Evolutionary conservation across 169 alveolate genomes (phyloP), one percentile per base, ranked within the genome.

Genomic region (Eimeria maxima): DNA sequence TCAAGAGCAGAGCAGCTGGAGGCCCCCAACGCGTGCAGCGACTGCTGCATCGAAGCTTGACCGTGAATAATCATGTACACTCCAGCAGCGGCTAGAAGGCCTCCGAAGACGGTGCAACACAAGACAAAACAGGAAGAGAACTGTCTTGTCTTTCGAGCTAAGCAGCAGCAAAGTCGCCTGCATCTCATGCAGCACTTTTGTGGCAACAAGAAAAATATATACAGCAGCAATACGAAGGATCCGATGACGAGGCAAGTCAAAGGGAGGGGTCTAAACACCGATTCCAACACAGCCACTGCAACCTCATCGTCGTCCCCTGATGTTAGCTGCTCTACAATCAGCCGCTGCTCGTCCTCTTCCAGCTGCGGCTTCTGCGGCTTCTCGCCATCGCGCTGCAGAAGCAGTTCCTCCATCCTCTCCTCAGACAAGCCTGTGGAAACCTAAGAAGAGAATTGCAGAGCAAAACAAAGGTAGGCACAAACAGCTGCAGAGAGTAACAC

Each of bases 1-100:
- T 47, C 89, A 18, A 78, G 65, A 14, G 65, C 89, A 6, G 89
- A 42, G 67, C 89, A 78, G 65, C 89, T 22, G 60, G 89, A 78
- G 45, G 89, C 60, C 10, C 89, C 89, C 11, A 78, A 13, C 13
- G 89, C 60, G 27, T 78, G 24, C 24, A 78, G 13, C 7, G 89
- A 42, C 11, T 24, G n/a, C 33, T 78, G 67, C 60, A 78, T 29
- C 29, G 38, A 27, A 8, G 24, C 16, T 42, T 78, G 89, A 60
- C 89, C 89, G 67, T 44, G 65, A 29, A 42, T 5, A 3, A 78
- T 22, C 65, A 44, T 78, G 33, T 42, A 42, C 42, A 78, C 67
- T 6, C 47, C 44, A 42, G 67, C 22, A 4, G 65, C 63, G 13
- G 89, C 89, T 7, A 78, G 89, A 47, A 14, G 16, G 33, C 24